Evolutionary conservation across 805 yeast genomes (phyloP), one percentile per base, ranked within the genome.

Genomic region (Yarrowia keelungensis): DNA sequence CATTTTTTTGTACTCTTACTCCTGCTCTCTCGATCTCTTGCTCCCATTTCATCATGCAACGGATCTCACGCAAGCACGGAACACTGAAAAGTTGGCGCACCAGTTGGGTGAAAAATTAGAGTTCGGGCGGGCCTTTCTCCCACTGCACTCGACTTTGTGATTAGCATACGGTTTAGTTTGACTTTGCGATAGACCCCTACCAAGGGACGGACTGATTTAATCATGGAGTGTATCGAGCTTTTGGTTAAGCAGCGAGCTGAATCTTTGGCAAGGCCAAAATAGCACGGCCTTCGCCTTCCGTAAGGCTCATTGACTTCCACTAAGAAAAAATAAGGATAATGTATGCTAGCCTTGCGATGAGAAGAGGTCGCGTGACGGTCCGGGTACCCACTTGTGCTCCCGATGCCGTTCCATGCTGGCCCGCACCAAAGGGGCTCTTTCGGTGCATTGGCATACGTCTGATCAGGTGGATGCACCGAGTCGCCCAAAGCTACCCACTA

Each of bases 221-320:
- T 22, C 38, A 15, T 5, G 5, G 62, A 54, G 62, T 38, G n/a
- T 56, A 56, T 26, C 62, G 47, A 22, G 38, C 2, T 41, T 56
- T 56, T 26, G 26, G 62, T 56, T 56, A 56, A 42, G 15, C 62
- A 15, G 22, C 32, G 7, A 56, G 38, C 38, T 42, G 47, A 56
- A 41, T 56, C n/a, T 22, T 8, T 32, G 26, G 14, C 45, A 41
- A 26, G 62, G 47, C 42, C 62, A 53, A 39, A 53, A 38, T 38
- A 14, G 45, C 59, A 53, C 59, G 45, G 59, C 59, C 3, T 12
- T 38, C 4, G 8, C 45, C 7, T 3, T 15, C 19, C n/a, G 38
- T 32, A 56, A 36, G 62, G 38, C 47, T 41, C 61, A 54, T 54
- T 54, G 61, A 54, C 61, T 54, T 54, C 46, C 42, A 26, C 61